Evolutionary conservation across 2,329 filamentous ascomycete genomes (phyloP).

Genomic region (Lecanicillium sp.): DNA sequence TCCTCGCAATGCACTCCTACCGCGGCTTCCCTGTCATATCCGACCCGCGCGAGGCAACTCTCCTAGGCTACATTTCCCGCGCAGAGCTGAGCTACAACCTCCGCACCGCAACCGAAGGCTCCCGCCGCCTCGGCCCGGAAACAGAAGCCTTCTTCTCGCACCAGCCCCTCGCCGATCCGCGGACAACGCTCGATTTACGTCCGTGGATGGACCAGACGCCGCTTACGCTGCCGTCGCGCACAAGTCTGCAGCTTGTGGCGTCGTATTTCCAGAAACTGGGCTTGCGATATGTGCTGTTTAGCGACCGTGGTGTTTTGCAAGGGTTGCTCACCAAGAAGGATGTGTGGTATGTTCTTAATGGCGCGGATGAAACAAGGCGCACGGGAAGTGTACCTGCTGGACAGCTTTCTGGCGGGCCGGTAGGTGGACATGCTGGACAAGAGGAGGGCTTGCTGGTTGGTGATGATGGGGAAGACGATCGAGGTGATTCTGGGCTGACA

Average conservation of each 20-base stretch:
- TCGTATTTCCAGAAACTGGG: constrained; percentile 94
- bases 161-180: constrained; percentile 71
- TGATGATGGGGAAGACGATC: constrained; percentile 24
- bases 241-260: constrained; percentile 74
- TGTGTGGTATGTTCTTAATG: constrained; percentile 86
- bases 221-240: constrained; percentile 73
- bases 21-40: constrained; percentile 89
- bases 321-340: constrained; percentile 96
- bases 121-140: constrained; percentile 54
- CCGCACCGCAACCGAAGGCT: constrained; percentile 42
- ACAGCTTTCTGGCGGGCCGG: constrained; percentile 3
- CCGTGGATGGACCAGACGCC: constrained; percentile 99
- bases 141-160: constrained; percentile 81
- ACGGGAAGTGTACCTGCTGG: constrained; percentile 28
- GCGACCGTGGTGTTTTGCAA: constrained; percentile 70
- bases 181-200: constrained; percentile 72
- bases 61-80: constrained; percentile 90
- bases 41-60: constrained; percentile 64
- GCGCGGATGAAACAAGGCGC: constrained; percentile 54
- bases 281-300: constrained; percentile 81
- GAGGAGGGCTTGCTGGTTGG: constrained; percentile 32
- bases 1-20: constrained; percentile 68
- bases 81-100: constrained; percentile 79
- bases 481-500: not conserved
- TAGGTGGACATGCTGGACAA: constrained; percentile 27